Evolutionary conservation across 208 protist genomes (phyloP), one percentile per base, ranked within the genome.

Genomic region (Naegleria fowleri): DNA sequence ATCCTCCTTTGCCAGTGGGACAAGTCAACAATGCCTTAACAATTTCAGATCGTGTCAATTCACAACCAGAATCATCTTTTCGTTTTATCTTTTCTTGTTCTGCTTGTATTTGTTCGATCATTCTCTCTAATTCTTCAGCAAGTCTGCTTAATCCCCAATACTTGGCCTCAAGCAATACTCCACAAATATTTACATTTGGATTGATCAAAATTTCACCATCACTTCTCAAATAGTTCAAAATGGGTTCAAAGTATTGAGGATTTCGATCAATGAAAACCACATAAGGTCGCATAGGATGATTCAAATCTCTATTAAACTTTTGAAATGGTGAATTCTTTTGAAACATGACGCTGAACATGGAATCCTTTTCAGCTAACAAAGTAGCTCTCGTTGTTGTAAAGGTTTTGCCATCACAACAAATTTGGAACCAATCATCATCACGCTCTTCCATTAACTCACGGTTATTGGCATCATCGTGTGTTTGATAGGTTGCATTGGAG

Each of bases 221-320:
- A 43, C 43, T 90, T 83, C 90, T 55, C 0, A 91, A 59, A 76
- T 86, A 91, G 6, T 29, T 39, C 19, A 91, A 52, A 29, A 91
- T 41, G 3, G 90, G 90, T 33, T 51, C 90, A 83, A 91, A 86
- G 29, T 86, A 91, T 52, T 86, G 51, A 52, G 90, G 90, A 83
- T 52, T 90, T 83, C 90, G 43, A 40, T 91, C 90, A 15, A 91
- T 55, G 3, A 91, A 13, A 29, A 67, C 55, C 11, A 67, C 11
- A 41, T 75, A 91, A 38, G 90, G 90, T 39, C 13, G 33, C 25
- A 25, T 29, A n/a, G 90, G 90, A 48, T 90, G 90, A 33, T 9
- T 40, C 25, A 52, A 22, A 88, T 91, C 86, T 89, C 41, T 38
- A 3, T 13, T 19, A 0, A 89, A 19, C 6, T 39, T 55, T 36